Evolutionary conservation across 2,329 filamentous ascomycete genomes (phyloP).

Genomic region (Scedosporium aurantiacum): DNA sequence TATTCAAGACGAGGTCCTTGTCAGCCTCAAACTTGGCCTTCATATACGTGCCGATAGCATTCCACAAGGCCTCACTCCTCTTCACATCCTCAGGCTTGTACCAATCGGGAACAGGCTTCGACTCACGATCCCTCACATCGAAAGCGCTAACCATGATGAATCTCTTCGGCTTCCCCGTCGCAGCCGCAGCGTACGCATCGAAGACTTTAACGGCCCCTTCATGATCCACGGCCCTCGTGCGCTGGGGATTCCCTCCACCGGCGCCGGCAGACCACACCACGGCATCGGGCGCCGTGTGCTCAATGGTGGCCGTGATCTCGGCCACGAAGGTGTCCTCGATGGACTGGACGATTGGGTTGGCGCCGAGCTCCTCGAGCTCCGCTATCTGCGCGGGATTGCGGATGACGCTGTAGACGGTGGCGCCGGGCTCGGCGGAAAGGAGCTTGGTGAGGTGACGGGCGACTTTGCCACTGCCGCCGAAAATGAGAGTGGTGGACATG

Average conservation of each 20-base stretch:
- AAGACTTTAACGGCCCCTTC: conserved; percentile 33
- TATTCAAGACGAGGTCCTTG: conserved; percentile 24
- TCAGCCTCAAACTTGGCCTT: conserved; percentile 31
- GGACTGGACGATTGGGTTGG: conserved; percentile 29
- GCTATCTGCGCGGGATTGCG: conserved; percentile 20
- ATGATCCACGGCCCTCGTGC: conserved; percentile 31
- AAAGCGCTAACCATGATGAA: conserved; percentile 34
- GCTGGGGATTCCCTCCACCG: conserved; percentile 19
- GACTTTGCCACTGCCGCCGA: conserved; percentile 17
- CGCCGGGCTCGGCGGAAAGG: conserved; percentile 9
- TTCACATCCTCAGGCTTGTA: conserved; percentile 27
- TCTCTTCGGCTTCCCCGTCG: conserved; percentile 23
- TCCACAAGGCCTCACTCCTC: conserved; percentile 25
- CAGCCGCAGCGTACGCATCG: conserved; percentile 28
- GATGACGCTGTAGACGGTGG: conserved; percentile 18
- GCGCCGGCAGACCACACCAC: conserved; percentile 22
- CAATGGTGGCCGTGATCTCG: conserved; percentile 25
- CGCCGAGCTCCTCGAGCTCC: conserved; percentile 26
- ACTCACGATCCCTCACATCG: conserved; percentile 28
- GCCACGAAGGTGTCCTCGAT: conserved; percentile 26
- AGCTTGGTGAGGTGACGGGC: conserved; percentile 14
- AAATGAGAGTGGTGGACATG: conserved; percentile 15
- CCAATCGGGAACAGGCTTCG: conserved; percentile 27
- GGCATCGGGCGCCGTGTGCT: conserved; percentile 18
- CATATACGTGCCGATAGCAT: conserved; percentile 26